Evolutionary conservation across 2,329 filamentous ascomycete species (phyloP), one percentile per base, ranked within the genome.

Genomic region (Ramularia endophylla): DNA sequence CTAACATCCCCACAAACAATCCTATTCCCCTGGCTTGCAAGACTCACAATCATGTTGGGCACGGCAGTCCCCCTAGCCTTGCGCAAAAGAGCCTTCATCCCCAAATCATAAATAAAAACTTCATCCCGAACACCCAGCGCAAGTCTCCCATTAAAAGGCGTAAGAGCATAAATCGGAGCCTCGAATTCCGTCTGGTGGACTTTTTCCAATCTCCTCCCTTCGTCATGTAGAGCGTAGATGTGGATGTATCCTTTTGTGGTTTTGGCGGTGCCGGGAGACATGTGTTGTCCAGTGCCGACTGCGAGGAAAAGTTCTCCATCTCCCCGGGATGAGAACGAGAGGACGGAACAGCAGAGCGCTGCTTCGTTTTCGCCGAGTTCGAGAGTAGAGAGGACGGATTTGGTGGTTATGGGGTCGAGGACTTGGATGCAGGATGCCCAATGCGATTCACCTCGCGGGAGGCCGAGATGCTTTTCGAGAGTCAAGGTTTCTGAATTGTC

Each of bases 351-450:
- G 59, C 87, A 95, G 43, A 95, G 82, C 17, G 90, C 88, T 13
- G 88, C 87, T 64, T 97, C 89, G 53, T 98, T 97, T 29, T 92
- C 82, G 36, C 84, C 82, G 0, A 98, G 67, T 44, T 97, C 83
- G 30, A 97, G 71, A 1, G 80, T 88, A 50, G 85, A 81, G 4
- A 92, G 64, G 1, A 94, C 61, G 4, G 50, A 51, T 35, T 58
- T 53, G 36, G 41, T 33, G 15, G 44, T 46, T 18, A 90, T 62
- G 0, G 92, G 89, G 57, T 98, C 92, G 13, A 99, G 75, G 15
- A 95, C 78, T 57, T 87, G 88, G 52, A 99, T 89, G 64, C 89
- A 97, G 8, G 90, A 97, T 29, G 92, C 87, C 92, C 92, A 99
- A 51, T 90, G 85, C 15, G 86, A 84, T 45, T 78, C 80, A 17